Percentiles rank a stretch among this genome's conserved stretches.
Evolutionary conservation across 805 yeast genomes (phyloP).

Genomic region (Metschnikowia reukaufii): DNA sequence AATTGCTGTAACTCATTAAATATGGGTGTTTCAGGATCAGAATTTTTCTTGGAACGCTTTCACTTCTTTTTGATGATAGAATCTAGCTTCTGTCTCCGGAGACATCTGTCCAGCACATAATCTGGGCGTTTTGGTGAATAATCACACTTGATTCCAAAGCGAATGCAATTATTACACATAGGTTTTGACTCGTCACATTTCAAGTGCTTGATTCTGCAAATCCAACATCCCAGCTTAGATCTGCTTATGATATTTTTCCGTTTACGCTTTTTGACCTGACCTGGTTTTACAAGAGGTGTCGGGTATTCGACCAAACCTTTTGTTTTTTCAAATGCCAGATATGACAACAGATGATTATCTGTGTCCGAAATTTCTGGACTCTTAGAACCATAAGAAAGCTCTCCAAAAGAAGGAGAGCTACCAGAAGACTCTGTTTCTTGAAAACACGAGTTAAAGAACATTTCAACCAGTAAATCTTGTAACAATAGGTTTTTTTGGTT

Average conservation of each 20-base stretch:
- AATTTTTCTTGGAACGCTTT: constrained; percentile 3
- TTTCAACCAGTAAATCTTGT: background rate
- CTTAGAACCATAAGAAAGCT: background rate
- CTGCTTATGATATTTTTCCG: constrained; percentile 41
- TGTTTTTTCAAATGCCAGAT: too few relatives aligned
- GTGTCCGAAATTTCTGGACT: background rate
- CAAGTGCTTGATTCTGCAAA: constrained; percentile 45
- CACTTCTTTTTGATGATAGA: constrained; percentile 24
- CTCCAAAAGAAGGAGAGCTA: constrained; percentile 1
- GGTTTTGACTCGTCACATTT: constrained; percentile 46
- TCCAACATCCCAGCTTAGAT: constrained; percentile 47
- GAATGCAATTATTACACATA: constrained; percentile 35
- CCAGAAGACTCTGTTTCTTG: constrained; percentile 15
- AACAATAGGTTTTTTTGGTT: background rate
- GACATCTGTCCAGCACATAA: constrained; percentile 36
- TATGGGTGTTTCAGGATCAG: background rate
- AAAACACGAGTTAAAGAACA: constrained; percentile 10
- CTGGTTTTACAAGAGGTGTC: background rate
- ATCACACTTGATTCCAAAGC: constrained; percentile 44
- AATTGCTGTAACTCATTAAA: background rate
- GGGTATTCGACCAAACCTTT: too few relatives aligned
- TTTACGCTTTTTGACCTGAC: constrained; percentile 34
- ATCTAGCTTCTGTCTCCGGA: constrained; percentile 35
- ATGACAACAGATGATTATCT: too few relatives aligned
- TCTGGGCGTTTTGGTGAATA: constrained; percentile 39